Evolutionary conservation across 805 yeast genomes (phyloP).

Genomic region (Pichia insulana): DNA sequence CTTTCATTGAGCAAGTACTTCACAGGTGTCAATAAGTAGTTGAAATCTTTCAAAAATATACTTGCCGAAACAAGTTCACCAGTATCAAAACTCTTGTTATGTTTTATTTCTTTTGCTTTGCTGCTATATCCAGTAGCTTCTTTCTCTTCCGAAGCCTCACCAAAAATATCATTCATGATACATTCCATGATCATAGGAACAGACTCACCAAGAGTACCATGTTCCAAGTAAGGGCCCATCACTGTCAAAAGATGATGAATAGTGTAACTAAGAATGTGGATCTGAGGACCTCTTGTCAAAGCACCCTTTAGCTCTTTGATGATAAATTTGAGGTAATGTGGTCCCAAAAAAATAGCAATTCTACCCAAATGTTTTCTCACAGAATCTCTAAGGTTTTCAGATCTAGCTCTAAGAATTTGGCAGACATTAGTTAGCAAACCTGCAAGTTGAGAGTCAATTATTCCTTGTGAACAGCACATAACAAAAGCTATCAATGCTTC

Average conservation of each 20-base stretch:
- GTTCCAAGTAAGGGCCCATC: conserved; percentile 33
- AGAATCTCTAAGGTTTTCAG: conserved; percentile 83
- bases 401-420: conserved; percentile 75
- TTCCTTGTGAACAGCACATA: conserved; percentile 49
- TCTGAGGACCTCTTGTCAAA: conserved; percentile 80
- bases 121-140: conserved; percentile 88
- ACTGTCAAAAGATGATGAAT: conserved; percentile 63
- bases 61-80: conserved; percentile 68
- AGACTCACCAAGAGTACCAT: conserved; percentile 68
- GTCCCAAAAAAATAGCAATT: conserved; percentile 58
- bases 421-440: conserved; percentile 81
- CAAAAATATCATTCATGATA: conserved; percentile 89
- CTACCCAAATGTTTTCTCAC: conserved; percentile 67
- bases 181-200: conserved; percentile 54
- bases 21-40: conserved; percentile 57
- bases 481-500: conserved; percentile 69
- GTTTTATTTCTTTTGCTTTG: conserved; percentile 83
- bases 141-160: conserved; percentile 86
- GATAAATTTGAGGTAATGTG: conserved; percentile 64
- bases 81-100: conserved; percentile 79
- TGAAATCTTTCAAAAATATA: conserved; percentile 50
- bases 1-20: conserved; percentile 54
- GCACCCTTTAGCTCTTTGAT: conserved; percentile 73
- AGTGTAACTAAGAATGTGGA: conserved; percentile 86
- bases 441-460: conserved; percentile 55